These are phyloP conservation scores for Parafenestella ontariensis DNA, from an alignment of 2,329 filamentous ascomycete species.

Conservation along the genomic window DNA sequence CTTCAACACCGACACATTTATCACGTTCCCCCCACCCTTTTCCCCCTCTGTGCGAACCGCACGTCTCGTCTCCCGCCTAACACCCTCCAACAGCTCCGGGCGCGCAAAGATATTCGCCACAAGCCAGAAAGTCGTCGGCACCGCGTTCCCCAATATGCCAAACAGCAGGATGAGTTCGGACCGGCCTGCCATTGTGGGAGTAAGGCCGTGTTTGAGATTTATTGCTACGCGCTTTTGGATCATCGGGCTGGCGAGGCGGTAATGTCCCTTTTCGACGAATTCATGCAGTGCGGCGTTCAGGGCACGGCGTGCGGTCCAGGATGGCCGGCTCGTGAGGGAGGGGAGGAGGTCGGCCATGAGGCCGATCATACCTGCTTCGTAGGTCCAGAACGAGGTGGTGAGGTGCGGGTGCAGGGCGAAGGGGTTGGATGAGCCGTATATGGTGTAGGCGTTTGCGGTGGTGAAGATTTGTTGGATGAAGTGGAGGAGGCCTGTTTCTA, in stretches of 20 bases:
- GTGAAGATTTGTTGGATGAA: background rate
- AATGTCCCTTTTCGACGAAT: background rate
- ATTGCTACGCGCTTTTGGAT: background rate
- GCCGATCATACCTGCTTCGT: background rate
- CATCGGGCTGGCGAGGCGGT: background rate
- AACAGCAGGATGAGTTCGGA: background rate
- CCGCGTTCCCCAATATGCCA: background rate
- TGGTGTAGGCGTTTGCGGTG: background rate
- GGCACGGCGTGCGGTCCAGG: background rate
- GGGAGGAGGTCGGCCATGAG: background rate
- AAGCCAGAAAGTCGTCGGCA: background rate
- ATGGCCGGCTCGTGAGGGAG: background rate
- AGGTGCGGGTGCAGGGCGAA: background rate
- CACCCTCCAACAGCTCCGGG: background rate
- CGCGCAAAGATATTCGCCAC: background rate
- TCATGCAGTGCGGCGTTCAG: background rate
- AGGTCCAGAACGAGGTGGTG: background rate
- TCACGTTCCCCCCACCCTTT: background rate
- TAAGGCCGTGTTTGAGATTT: background rate
- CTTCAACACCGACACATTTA: background rate
- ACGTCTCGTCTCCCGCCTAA: background rate
- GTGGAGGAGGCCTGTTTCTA: background rate
- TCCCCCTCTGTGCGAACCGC: background rate
- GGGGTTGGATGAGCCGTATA: background rate
- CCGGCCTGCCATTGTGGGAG: background rate